Conservation (phyloP, 257 asterid genomes). For the Lavandula angustifolia region DNA sequence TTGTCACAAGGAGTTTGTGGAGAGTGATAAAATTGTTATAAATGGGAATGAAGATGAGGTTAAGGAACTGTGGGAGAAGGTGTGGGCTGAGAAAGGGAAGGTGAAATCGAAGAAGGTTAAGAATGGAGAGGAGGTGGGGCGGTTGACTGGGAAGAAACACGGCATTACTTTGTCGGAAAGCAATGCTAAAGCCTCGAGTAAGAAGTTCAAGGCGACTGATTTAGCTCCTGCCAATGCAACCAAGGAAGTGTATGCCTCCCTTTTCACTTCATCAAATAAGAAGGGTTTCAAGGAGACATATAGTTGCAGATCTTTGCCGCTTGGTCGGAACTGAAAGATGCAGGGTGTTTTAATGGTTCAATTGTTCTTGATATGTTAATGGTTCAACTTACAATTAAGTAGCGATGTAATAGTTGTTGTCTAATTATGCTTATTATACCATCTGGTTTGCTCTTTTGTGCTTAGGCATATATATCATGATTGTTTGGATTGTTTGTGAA, state of each 20-base stretch:
- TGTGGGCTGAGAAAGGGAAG: conserved; percentile 63
- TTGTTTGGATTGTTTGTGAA: too few relatives aligned
- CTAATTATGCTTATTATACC: too few relatives aligned
- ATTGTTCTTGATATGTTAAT: too few relatives aligned
- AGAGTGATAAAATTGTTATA: conserved; percentile 70
- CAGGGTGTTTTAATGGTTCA: too few relatives aligned
- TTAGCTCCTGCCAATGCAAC: conserved; percentile 70
- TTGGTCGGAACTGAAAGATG: conserved; percentile 74
- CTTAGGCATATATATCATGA: too few relatives aligned
- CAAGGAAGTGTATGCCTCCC: conserved; percentile 68
- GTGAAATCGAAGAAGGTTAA: conserved; percentile 61
- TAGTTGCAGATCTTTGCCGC: conserved; percentile 84
- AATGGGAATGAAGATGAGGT: conserved; percentile 93
- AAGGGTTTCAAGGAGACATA: conserved; percentile 82
- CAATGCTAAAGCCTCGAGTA: conserved; percentile 43
- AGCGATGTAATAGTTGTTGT: too few relatives aligned
- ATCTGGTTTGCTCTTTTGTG: too few relatives aligned
- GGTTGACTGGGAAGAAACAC: conserved; percentile 64
- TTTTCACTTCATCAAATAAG: conserved; percentile 86
- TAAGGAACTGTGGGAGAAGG: conserved; percentile 62
- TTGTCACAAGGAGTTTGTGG: conserved; percentile 69
- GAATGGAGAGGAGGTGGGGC: conserved; percentile 50
- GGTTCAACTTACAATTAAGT: too few relatives aligned
- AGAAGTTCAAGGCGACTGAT: conserved; percentile 67
- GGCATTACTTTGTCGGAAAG: conserved; percentile 44